A percentile compares a stretch with the other conserved stretches of the same genome.
These are phyloP conservation scores for Xanthoparmelia taractica DNA, from an alignment of 495 filamentous ascomycete species.

Conservation along the genomic window DNA sequence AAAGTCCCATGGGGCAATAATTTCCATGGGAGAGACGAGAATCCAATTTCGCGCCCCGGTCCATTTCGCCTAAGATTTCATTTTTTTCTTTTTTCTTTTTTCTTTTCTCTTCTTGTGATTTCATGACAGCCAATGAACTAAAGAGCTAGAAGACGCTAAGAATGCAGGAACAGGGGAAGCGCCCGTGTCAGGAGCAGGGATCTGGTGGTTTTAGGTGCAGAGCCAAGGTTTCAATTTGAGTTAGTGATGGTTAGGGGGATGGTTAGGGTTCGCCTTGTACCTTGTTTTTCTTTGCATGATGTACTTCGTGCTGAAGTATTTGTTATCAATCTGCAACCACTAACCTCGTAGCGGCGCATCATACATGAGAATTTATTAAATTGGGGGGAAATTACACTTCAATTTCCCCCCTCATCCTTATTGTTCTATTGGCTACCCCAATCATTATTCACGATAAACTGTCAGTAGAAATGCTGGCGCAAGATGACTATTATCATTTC, in stretches of 20 bases:
- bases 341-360: not conserved
- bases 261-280: too few relatives aligned
- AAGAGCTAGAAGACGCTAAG: not conserved
- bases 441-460: too few relatives aligned
- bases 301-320: too few relatives aligned
- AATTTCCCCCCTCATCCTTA: slow-evolving; percentile 2
- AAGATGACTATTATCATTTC: not conserved
- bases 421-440: too few relatives aligned
- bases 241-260: not conserved
- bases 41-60: not conserved
- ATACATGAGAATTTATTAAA: too few relatives aligned
- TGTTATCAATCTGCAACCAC: not conserved
- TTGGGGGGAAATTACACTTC: slow-evolving; percentile 12
- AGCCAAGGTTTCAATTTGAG: not conserved
- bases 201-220: not conserved
- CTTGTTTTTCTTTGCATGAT: too few relatives aligned
- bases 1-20: too few relatives aligned
- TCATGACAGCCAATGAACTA: not conserved
- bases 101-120: too few relatives aligned
- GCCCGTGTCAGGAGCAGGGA: not conserved
- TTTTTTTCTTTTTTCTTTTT: too few relatives aligned
- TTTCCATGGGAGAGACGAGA: slow-evolving; percentile 2
- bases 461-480: not conserved
- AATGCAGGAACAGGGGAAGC: slow-evolving; percentile 5
- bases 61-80: not conserved